Evolutionary conservation across 495 filamentous ascomycete genomes (phyloP).

Genomic region (Penicillium atrosanguineum): DNA sequence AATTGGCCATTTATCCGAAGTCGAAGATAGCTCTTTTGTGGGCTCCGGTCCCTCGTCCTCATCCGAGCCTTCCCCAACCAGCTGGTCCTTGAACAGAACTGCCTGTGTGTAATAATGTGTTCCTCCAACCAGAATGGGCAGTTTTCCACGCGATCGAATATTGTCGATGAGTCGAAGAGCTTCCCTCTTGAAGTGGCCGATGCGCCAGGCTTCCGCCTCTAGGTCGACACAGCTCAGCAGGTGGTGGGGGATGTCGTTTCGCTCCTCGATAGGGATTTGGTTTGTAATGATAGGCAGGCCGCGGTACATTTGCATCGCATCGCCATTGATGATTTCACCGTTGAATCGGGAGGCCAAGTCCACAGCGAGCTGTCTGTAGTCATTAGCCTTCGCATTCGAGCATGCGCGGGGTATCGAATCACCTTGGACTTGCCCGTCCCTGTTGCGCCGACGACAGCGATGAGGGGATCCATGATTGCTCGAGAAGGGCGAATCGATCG

Average conservation of each 20-base stretch:
- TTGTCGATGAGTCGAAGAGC: constrained; percentile 69
- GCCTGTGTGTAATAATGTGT: constrained; percentile 93
- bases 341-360: constrained; percentile 79
- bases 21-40: constrained; percentile 20
- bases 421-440: constrained; percentile 99
- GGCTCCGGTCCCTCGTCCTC: constrained; percentile 24
- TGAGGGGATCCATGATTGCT: constrained; percentile 56
- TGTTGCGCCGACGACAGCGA: constrained; percentile 87
- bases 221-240: constrained; percentile 73
- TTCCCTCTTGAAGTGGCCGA: constrained; percentile 68
- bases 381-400: constrained; percentile 19
- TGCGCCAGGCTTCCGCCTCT: constrained; percentile 75
- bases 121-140: constrained; percentile 91
- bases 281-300: constrained; percentile 96
- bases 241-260: constrained; percentile 83
- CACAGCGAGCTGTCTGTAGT: constrained; percentile 76
- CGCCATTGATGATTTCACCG: constrained; percentile 96
- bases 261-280: constrained; percentile 74
- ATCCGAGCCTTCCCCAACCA: constrained; percentile 45
- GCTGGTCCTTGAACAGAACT: constrained; percentile 70
- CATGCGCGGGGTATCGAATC: constrained; percentile 8
- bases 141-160: constrained; percentile 69
- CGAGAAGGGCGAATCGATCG: constrained; percentile 17
- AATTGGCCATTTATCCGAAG: constrained; percentile 60
- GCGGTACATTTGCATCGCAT: constrained; percentile 98